These are phyloP conservation scores for Diaporthe humulicola DNA, from an alignment of 2,329 filamentous ascomycete species.

Conservation along the genomic window DNA sequence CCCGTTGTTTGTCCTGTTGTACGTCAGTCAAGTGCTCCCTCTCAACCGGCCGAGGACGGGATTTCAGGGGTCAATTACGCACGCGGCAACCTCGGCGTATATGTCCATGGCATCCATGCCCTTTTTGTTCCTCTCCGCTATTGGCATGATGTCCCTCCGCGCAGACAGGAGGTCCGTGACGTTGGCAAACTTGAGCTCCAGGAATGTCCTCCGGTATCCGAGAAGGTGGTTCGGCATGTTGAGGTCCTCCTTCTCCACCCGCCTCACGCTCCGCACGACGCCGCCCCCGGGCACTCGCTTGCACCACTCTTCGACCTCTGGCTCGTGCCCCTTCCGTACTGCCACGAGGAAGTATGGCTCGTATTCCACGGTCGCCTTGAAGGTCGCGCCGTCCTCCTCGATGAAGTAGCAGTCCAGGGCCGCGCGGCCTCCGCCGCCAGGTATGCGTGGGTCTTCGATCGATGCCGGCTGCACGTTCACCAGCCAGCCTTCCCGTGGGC, in stretches of 20 bases:
- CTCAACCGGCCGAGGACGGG: conserved; percentile 17
- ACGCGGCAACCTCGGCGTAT: conserved; percentile 96
- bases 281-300: conserved; percentile 83
- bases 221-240: conserved; percentile 95
- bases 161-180: conserved; percentile 89
- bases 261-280: conserved; percentile 81
- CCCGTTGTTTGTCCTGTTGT: conserved; percentile 72
- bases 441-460: conserved; percentile 86
- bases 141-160: conserved; percentile 84
- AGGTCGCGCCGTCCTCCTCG: conserved; percentile 86
- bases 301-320: conserved; percentile 96
- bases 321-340: conserved; percentile 87
- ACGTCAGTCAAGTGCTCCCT: conserved; percentile 43
- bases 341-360: conserved; percentile 97
- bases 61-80: conserved; percentile 43
- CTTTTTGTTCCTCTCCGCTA: conserved; percentile 97
- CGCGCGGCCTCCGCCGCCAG: conserved; percentile 87
- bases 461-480: conserved; percentile 94
- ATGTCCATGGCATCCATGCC: conserved; percentile 97
- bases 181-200: conserved; percentile 89
- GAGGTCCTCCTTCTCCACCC: conserved; percentile 92
- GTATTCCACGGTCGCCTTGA: conserved; percentile 97
- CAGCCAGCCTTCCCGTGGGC: conserved; percentile 87
- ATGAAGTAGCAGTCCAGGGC: conserved; percentile 98
- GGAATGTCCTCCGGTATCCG: conserved; percentile 88